Evolutionary conservation across 306 rosid genomes (phyloP).

Genomic region (Vicia sativa): DNA sequence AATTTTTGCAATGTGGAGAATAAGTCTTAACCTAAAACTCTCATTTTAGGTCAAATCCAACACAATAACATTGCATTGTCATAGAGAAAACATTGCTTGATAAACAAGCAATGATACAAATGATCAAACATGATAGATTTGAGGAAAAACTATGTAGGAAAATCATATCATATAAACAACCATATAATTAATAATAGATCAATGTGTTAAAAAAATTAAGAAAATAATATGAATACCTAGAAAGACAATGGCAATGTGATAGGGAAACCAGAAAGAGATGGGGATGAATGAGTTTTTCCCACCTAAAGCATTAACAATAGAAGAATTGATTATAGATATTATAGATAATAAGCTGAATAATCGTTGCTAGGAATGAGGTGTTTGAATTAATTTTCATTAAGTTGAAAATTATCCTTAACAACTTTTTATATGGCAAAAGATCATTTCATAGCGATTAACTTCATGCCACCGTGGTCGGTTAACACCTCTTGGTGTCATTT

Average conservation of each 20-base stretch:
- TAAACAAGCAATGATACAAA: neutral
- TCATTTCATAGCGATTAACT: neutral
- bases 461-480: constrained; percentile 7
- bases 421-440: neutral
- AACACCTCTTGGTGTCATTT: neutral
- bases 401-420: neutral
- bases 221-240: constrained; percentile 19
- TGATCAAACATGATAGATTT: constrained; percentile 12
- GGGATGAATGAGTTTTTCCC: neutral
- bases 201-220: neutral
- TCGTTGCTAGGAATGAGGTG: constrained; percentile 32
- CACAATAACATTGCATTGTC: constrained; percentile 8
- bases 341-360: constrained; percentile 27
- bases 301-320: neutral
- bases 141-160: neutral
- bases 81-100: constrained; percentile 7
- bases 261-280: neutral
- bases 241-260: constrained; percentile 15
- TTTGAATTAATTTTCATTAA: neutral
- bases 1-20: too few relatives aligned
- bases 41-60: constrained; percentile 13
- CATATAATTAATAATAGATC: neutral
- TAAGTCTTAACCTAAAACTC: neutral
- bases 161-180: constrained; percentile 8
- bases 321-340: neutral